phyloP scores from a whole-genome alignment of 2,329 filamentous ascomycete genomes.

The Reticulascus tulasneorum region DNA sequence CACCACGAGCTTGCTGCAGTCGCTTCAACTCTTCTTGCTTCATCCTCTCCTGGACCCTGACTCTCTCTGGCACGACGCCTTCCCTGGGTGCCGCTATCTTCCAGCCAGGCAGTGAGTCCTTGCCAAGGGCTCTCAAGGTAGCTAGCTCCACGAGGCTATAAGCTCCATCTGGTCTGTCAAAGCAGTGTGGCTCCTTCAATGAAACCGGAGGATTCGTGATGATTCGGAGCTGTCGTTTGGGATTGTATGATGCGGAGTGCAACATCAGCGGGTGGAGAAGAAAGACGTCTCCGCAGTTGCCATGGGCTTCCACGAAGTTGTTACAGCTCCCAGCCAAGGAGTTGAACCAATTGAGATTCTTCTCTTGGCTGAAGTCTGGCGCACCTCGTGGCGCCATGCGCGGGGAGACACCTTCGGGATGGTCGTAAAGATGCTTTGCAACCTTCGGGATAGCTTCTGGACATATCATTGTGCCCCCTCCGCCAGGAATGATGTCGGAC shows the following conservation, averaged over 20 bases:
- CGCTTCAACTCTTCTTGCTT: constrained; percentile 33
- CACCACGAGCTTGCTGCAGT: too few relatives aligned
- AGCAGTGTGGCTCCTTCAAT: constrained; percentile 47
- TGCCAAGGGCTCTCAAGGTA: constrained; percentile 46
- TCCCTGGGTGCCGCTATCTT: constrained; percentile 46
- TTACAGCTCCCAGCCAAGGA: constrained; percentile 33
- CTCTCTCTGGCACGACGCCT: constrained; percentile 36
- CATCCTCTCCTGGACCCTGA: constrained; percentile 22
- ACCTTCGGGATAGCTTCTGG: constrained; percentile 54
- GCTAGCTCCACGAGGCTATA: constrained; percentile 55
- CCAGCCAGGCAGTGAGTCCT: constrained; percentile 47
- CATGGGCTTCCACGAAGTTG: constrained; percentile 51
- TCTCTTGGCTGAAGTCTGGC: constrained; percentile 37
- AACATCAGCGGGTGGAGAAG: constrained; percentile 58
- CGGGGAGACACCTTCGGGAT: constrained; percentile 64
- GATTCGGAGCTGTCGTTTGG: constrained; percentile 19
- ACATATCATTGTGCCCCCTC: constrained; percentile 63
- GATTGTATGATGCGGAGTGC: constrained; percentile 43
- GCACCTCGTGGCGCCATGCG: constrained; percentile 57
- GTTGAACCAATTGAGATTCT: constrained; percentile 42
- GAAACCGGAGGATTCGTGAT: constrained; percentile 35
- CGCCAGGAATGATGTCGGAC: constrained; percentile 55
- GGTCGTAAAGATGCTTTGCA: constrained; percentile 53
- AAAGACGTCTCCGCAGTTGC: constrained; percentile 52
- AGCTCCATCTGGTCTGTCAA: constrained; percentile 40